Evolutionary conservation across 2,329 filamentous ascomycete genomes (phyloP), one percentile per base, ranked within the genome.

Genomic region (Aureobasidium melanogenum): DNA sequence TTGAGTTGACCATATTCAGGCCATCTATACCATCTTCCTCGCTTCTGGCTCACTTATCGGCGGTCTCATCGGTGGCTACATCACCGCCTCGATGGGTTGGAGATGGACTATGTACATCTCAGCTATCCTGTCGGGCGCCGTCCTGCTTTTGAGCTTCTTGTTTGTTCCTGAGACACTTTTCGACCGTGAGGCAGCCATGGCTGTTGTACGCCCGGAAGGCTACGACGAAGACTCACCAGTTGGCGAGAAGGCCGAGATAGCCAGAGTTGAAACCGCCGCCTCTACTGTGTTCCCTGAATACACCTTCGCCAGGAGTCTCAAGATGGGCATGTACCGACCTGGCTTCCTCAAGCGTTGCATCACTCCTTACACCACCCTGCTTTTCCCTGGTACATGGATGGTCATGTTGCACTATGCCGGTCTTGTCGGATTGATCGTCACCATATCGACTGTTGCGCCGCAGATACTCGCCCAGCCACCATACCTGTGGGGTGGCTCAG

Each of bases 401-500:
- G 70, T 77, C 14, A 72, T 75, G 46, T 63, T 72, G 0, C 75
- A 75, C 68, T 77, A 78, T 59, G 74, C 74, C 6, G 75, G 75
- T 1, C 68, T 77, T 1, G 71, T 77, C 8, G 75, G 73, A 17
- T 70, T 72, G 2, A 69, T 76, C 39, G 74, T 77, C 19, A 72
- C 72, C 1, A 70, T 73, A 44, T 70, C 71, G 46, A 72, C 69
- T 2, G 67, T 77, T n/a, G 71, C 68, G 4, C 70, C 75, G 0
- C 70, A 73, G 54, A 55, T 77, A 1, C 67, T 77, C 2, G 67
- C 72, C 6, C 64, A 63, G 8, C 75, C 75, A 14, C 76, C 75
- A 0, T 77, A 76, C 58, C 69, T 75, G 1, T 77, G 74, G 75
- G 74, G 73, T 22, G 65, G 69, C 7, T 66, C 74, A 30, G 72